Conservation (phyloP, 805 yeast genomes). For the Kazachstania viticola region DNA sequence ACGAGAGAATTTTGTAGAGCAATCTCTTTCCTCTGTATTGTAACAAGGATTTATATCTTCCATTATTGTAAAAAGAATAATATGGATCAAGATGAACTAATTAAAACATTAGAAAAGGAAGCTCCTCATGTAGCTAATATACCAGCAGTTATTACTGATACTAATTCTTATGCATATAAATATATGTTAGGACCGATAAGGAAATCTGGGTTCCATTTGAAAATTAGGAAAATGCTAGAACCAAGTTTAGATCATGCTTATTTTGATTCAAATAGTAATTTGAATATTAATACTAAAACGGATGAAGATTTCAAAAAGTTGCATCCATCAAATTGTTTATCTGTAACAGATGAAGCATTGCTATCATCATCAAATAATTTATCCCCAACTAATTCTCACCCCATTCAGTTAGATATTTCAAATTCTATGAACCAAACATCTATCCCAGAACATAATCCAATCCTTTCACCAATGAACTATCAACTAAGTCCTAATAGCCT, state of each 20-base stretch:
- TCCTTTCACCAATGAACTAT: too few species aligned
- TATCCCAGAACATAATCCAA: too few species aligned
- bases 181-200: slow-evolving; percentile 15
- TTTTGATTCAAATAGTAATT: too few species aligned
- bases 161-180: slow-evolving; percentile 15
- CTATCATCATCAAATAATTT: too few species aligned
- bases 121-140: slow-evolving; percentile 38
- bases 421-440: too few species aligned
- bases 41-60: slow-evolving; percentile 9
- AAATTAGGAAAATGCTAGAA: slow-evolving; percentile 4
- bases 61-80: slow-evolving; percentile 7
- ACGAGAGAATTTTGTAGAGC: slow-evolving; percentile 9
- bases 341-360: too few species aligned
- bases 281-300: too few species aligned
- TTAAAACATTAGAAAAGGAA: slow-evolving; percentile 49
- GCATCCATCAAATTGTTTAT: too few species aligned
- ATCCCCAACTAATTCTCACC: too few species aligned
- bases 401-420: too few species aligned
- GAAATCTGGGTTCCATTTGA: slow-evolving; percentile 20
- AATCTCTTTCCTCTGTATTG: slow-evolving; percentile 11
- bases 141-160: slow-evolving; percentile 8
- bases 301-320: too few species aligned
- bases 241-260: not conserved
- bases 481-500: too few species aligned
- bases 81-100: slow-evolving; percentile 47